Percentiles rank a stretch among this genome's conserved stretches.
Evolutionary conservation across 2,329 filamentous ascomycete genomes (phyloP).

Genomic region (Alternaria infectoria): DNA sequence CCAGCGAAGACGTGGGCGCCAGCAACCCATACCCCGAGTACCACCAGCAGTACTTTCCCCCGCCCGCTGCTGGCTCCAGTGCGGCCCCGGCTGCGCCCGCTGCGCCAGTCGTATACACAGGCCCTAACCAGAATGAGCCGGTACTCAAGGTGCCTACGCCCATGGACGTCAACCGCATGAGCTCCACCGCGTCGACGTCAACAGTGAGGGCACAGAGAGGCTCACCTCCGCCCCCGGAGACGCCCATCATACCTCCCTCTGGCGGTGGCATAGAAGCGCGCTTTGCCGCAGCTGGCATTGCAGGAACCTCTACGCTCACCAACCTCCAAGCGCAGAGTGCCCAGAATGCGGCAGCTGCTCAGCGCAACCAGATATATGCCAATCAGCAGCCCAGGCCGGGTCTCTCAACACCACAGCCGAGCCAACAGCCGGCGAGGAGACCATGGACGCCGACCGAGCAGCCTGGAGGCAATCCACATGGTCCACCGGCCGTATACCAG

Average conservation of each 20-base stretch:
- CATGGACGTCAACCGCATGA: slow-evolving; percentile 65
- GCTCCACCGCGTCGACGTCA: slow-evolving; percentile 88
- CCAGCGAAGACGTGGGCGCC: slow-evolving; percentile 19
- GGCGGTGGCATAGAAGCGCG: slow-evolving; percentile 86
- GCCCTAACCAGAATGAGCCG: slow-evolving; percentile 32
- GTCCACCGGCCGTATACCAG: slow-evolving; percentile 90
- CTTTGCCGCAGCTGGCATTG: slow-evolving; percentile 90
- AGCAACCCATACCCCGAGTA: slow-evolving; percentile 58
- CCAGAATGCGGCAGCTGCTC: slow-evolving; percentile 81
- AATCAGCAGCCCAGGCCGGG: slow-evolving; percentile 54
- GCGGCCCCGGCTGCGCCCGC: background rate
- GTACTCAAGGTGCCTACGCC: slow-evolving; percentile 60
- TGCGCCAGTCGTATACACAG: slow-evolving; percentile 12
- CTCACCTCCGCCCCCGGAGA: slow-evolving; percentile 93
- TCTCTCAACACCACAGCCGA: slow-evolving; percentile 54
- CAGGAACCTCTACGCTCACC: slow-evolving; percentile 81
- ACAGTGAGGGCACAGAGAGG: slow-evolving; percentile 91
- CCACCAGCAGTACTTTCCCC: slow-evolving; percentile 69
- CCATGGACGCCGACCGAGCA: slow-evolving; percentile 96
- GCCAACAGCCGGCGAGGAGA: slow-evolving; percentile 58
- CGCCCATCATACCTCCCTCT: slow-evolving; percentile 77
- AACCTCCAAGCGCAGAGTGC: slow-evolving; percentile 76
- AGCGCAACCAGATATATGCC: slow-evolving; percentile 78
- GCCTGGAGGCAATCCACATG: slow-evolving; percentile 84
- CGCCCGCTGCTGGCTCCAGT: slow-evolving; percentile 21